A percentile compares a stretch with the other conserved stretches of the same genome.
phyloP scores from a whole-genome alignment of 495 filamentous ascomycete genomes.

The Penicillium odoratum region DNA sequence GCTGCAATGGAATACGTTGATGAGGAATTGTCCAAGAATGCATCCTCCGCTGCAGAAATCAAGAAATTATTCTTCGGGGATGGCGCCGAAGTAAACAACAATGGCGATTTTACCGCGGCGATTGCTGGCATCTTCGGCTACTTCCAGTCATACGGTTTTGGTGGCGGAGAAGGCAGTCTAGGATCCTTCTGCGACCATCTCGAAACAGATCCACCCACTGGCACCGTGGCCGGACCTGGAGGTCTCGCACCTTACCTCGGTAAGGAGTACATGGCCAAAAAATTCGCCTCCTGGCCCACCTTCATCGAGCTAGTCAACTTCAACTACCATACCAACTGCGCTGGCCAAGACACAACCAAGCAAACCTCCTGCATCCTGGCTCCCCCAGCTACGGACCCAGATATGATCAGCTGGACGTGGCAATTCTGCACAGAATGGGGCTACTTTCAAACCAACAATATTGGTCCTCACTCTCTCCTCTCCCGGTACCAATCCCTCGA shows the following conservation, averaged over 20 bases:
- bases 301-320: constrained; percentile 45
- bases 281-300: constrained; percentile 48
- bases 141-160: constrained; percentile 52
- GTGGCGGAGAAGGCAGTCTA: constrained; percentile 40
- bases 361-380: constrained; percentile 42
- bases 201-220: constrained; percentile 34
- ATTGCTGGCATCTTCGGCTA: constrained; percentile 39
- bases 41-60: constrained; percentile 36
- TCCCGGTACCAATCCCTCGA: constrained; percentile 52
- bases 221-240: constrained; percentile 23
- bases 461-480: constrained; percentile 47
- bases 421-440: constrained; percentile 63
- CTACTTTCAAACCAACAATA: constrained; percentile 55
- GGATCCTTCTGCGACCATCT: constrained; percentile 49
- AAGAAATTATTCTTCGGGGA: constrained; percentile 52
- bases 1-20: constrained; percentile 55
- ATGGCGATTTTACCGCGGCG: constrained; percentile 50
- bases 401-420: constrained; percentile 56
- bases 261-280: constrained; percentile 41
- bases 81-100: constrained; percentile 48
- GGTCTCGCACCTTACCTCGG: constrained; percentile 45
- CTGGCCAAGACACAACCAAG: constrained; percentile 29
- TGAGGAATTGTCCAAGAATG: constrained; percentile 35
- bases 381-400: constrained; percentile 33
- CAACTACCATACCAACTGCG: constrained; percentile 42